Evolutionary conservation across 108 stramenopile species (phyloP).

Genomic region (Cyclotella baltica): DNA sequence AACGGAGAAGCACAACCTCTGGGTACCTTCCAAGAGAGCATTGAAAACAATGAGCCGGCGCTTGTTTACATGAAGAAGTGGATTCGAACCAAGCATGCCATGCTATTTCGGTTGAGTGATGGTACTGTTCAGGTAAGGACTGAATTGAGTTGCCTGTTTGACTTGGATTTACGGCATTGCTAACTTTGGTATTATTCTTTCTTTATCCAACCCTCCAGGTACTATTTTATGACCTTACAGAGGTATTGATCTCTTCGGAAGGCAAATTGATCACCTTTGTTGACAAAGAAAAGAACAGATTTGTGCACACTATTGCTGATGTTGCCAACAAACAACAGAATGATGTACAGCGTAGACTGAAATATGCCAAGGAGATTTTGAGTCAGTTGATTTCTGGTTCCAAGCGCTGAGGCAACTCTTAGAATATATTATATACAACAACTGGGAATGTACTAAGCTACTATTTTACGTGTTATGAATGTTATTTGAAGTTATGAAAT

Average conservation of each 20-base stretch:
- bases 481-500: too few species aligned
- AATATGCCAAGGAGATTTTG: constrained; percentile 94
- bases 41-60: neutral
- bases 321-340: constrained; percentile 66
- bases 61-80: constrained; percentile 96
- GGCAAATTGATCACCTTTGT: constrained; percentile 87
- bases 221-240: constrained; percentile 93
- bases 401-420: constrained; percentile 43
- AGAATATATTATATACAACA: neutral
- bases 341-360: constrained; percentile 90
- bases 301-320: constrained; percentile 74
- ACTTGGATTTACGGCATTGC: neutral
- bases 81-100: constrained; percentile 97
- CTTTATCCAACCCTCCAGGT: neutral
- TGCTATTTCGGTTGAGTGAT: constrained; percentile 96
- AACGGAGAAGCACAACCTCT: constrained; percentile 34
- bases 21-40: constrained; percentile 22
- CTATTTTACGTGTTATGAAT: neutral
- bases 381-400: constrained; percentile 74
- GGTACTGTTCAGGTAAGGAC: constrained; percentile 90
- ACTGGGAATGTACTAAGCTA: neutral
- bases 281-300: constrained; percentile 83
- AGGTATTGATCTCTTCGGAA: constrained; percentile 90
- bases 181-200: neutral
- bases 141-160: neutral